Evolutionary conservation across 495 filamentous ascomycete genomes (phyloP), one percentile per base, ranked within the genome.

Genomic region (Lindgomyces ingoldianus): DNA sequence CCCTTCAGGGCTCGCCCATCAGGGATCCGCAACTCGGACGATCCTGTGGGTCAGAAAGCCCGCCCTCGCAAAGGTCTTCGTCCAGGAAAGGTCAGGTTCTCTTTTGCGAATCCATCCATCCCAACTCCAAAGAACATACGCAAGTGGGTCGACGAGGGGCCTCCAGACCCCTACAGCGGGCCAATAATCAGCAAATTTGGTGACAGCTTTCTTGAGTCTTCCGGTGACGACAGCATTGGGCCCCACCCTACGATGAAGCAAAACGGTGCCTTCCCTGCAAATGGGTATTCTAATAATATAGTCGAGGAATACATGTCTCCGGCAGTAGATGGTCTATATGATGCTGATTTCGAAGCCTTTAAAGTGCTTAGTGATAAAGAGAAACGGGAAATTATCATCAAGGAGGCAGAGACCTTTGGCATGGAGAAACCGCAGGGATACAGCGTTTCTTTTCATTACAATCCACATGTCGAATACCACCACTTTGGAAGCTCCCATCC

Each of bases 401-500:
- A 81, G 55, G 82, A 88, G 71, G 87, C 89, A 33, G 81, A 88
- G 60, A 81, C 85, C 63, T 87, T 91, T 80, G 85, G 84, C 73
- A 90, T 96, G 67, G 80, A 82, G 41, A 83, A 85, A 6, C 92
- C 92, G 0, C 82, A 89, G 70, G 92, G 91, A 14, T 73, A 74
- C 69, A 79, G 78, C 24, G 93, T 98, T n/a, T 98, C 94, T 42
- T 98, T 90, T 81, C 94, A 98, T 75, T 90, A 91, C 72, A 96
- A 96, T 73, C 87, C 91, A n/a, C 85, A 89, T 52, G 94, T 97
- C 74, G 94, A 98, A 78, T 86, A 87, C 72, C 92, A 96, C 74
- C 94, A 98, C 74, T 98, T 98, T 71, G 94, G 94, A 62, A 87
- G 87, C 72, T 88, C 88, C 18, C 94, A 98, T 77, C 94, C 94